These are phyloP conservation scores for Hygrophila difformis DNA, from an alignment of 257 asterid genomes.

Conservation along the genomic window DNA sequence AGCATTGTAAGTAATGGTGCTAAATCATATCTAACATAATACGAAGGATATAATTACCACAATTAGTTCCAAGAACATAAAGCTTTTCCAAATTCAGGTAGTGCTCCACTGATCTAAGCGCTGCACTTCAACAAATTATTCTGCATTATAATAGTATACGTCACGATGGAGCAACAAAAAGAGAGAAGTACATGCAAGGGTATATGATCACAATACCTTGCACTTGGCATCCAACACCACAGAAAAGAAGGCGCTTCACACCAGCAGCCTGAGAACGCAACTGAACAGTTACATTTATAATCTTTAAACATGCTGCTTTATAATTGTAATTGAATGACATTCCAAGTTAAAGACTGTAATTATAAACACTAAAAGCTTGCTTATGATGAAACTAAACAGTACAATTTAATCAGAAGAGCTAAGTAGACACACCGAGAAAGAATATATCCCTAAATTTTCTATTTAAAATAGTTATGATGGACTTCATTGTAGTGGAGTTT, in stretches of 20 bases:
- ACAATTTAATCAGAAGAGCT: background rate
- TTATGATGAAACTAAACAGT: background rate
- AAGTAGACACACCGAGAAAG: background rate
- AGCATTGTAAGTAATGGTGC: no score
- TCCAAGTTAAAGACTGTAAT: constrained; percentile 7
- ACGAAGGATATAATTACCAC: constrained; percentile 54
- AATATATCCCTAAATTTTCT: background rate
- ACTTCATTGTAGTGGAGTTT: no score
- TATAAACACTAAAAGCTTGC: background rate
- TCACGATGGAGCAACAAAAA: constrained; percentile 27
- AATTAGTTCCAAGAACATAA: constrained; percentile 91
- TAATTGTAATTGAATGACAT: constrained; percentile 10
- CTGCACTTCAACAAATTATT: constrained; percentile 80
- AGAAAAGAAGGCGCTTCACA: constrained; percentile 90
- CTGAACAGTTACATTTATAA: constrained; percentile 9
- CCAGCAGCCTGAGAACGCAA: constrained; percentile 78
- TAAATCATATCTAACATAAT: background rate
- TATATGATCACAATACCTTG: constrained; percentile 53
- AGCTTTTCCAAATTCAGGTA: constrained; percentile 93
- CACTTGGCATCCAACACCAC: constrained; percentile 99
- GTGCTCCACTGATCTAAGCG: constrained; percentile 83
- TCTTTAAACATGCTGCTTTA: constrained; percentile 9
- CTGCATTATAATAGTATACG: constrained; percentile 53
- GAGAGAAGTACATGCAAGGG: constrained; percentile 13
- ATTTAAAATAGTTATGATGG: no score